Conservation (phyloP, 257 asterid species). For the Fraxinus pennsylvanica region DNA sequence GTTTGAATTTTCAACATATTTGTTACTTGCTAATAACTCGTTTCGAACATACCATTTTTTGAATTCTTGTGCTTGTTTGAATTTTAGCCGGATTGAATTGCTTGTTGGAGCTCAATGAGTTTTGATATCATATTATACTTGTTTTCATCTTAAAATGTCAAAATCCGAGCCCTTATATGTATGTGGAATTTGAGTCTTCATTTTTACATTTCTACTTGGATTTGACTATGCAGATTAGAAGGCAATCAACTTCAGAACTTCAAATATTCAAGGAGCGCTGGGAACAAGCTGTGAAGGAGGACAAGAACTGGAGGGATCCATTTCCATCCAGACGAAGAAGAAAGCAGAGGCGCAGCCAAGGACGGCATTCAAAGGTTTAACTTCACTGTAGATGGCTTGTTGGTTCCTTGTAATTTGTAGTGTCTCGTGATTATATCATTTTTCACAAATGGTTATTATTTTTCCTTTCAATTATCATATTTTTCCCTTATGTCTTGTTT, state of each 20-base stretch:
- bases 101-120: too few species aligned
- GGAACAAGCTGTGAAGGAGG: conserved; percentile 75
- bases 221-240: conserved; percentile 55
- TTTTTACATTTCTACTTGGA: conserved; percentile 1
- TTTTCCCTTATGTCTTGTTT: not conserved
- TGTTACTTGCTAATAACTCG: too few species aligned
- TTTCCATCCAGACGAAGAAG: conserved; percentile 35
- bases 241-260: conserved; percentile 73
- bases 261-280: conserved; percentile 70
- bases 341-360: conserved; percentile 29
- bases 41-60: too few species aligned
- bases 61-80: too few species aligned
- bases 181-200: not conserved
- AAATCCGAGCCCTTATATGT: too few species aligned
- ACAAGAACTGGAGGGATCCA: conserved; percentile 73
- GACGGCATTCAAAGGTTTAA: conserved; percentile 32
- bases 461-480: not conserved
- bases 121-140: too few species aligned
- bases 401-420: not conserved
- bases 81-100: too few species aligned
- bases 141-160: too few species aligned
- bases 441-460: not conserved
- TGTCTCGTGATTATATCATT: not conserved
- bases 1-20: too few species aligned
- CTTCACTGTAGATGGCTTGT: not conserved